A percentile compares a stretch with the other conserved stretches of the same genome.
Evolutionary conservation across 306 rosid species (phyloP).

Genomic region (Rubus idaeus): DNA sequence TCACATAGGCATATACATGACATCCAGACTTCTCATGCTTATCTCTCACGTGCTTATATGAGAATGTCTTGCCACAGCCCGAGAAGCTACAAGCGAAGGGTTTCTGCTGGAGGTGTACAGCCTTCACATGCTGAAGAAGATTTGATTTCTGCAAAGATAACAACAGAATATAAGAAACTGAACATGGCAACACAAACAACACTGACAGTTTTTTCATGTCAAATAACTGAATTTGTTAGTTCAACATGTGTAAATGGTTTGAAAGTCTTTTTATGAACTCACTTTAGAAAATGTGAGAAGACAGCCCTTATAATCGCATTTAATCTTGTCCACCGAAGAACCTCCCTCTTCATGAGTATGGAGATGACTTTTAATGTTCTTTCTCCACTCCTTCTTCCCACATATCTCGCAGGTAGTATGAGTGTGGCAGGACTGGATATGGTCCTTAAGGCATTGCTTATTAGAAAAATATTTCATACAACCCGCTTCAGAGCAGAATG

Average conservation of each 20-base stretch:
- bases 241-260: too few relatives aligned
- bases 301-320: slow-evolving; percentile 59
- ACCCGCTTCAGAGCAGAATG: slow-evolving; percentile 53
- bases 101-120: slow-evolving; percentile 56
- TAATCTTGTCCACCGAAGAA: slow-evolving; percentile 36
- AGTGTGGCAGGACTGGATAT: slow-evolving; percentile 63
- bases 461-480: slow-evolving; percentile 68
- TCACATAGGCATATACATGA: slow-evolving; percentile 63
- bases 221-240: not conserved
- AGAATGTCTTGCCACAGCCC: slow-evolving; percentile 84
- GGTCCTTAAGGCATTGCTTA: slow-evolving; percentile 51
- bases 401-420: slow-evolving; percentile 61
- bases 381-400: slow-evolving; percentile 62
- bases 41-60: slow-evolving; percentile 88
- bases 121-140: slow-evolving; percentile 69
- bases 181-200: not conserved
- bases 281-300: slow-evolving; percentile 57
- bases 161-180: not conserved
- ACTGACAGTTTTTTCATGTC: not conserved
- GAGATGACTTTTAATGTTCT: slow-evolving; percentile 73
- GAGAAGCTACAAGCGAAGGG: slow-evolving; percentile 67
- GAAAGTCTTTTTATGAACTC: slow-evolving; percentile 23
- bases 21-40: slow-evolving; percentile 63
- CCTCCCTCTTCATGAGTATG: slow-evolving; percentile 43
- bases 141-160: slow-evolving; percentile 61